Percentiles rank a stretch among this genome's conserved stretches.
These are phyloP conservation scores for Capronia epimyces DNA, from an alignment of 2,329 filamentous ascomycete species.

Conservation along the genomic window DNA sequence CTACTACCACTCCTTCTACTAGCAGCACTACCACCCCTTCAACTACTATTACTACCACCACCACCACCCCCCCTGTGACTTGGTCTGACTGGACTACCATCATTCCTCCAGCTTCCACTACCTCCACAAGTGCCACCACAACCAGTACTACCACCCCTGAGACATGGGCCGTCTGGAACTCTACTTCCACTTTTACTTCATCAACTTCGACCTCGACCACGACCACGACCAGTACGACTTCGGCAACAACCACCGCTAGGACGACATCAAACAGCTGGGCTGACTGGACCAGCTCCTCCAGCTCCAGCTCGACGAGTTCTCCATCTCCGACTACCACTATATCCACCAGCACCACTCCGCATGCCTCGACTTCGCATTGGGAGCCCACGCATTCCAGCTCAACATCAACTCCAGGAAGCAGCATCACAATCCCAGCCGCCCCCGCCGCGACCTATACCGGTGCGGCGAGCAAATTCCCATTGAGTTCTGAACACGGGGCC, in stretches of 20 bases:
- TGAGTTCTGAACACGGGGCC: neutral
- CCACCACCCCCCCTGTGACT: neutral
- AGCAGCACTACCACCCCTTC: neutral
- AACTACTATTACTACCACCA: neutral
- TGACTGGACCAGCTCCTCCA: neutral
- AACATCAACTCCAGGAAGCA: neutral
- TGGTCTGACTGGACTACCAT: neutral
- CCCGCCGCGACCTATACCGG: conserved; percentile 1
- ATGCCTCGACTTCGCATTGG: neutral
- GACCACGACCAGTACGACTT: neutral
- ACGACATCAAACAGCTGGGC: neutral
- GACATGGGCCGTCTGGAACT: neutral
- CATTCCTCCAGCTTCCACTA: neutral
- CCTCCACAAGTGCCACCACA: neutral
- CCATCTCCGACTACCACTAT: neutral
- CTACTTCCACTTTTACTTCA: neutral
- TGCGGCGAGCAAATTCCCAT: neutral
- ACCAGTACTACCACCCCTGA: neutral
- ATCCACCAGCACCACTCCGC: neutral
- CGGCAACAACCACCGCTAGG: neutral
- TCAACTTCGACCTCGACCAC: neutral
- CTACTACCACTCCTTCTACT: neutral
- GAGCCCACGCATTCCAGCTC: neutral
- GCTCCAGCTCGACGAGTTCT: neutral
- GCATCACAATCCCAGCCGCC: conserved; percentile 1